Base-by-base conservation (phyloP, 768 basidiomycete genomes). In the Epithele typhae region DNA sequence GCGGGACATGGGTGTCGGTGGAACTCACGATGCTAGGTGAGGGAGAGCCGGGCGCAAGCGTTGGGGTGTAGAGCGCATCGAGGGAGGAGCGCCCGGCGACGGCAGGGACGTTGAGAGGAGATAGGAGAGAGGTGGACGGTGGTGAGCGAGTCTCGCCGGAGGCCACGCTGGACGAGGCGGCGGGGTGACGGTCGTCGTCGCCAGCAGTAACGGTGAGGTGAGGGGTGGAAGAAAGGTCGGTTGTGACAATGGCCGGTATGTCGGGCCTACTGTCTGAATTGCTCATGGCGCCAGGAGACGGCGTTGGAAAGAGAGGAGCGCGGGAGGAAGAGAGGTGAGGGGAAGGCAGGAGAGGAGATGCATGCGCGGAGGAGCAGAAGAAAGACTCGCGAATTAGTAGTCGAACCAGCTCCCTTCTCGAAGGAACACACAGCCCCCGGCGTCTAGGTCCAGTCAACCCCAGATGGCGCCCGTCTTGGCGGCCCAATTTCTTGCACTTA, bases 1-100 rank as follows among this genome's bases (percentile, higher is more conserved):
- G 87, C 0, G 88, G 88, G 64, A 74, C 19, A 68, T 66, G 37
- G 25, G 35, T 59, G 30, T 74, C 69, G 0, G 68, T 72, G 6
- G 69, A 68, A 1, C 71, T 63, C 0, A 64, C 56, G 14, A 64
- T 42, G 45, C 70, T 70, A 6, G 66, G 38, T 0, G 72, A 72
- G 12, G 51, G 57, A 5, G 57, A 46, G 25, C 47, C 49, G 2
- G 54, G 51, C 4, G 53, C 46, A 18, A 51, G 37, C 17, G 49
- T 36, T 15, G 43, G 58, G 17, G 47, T 53, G 51, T 45, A 51
- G 25, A 23, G 51, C 4, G 49, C 56, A 35, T 60, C 58, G 18
- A 60, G 52, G 15, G 58, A 59, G 2, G 56, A 38, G 14, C 50
- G 46, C 12, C 43, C 43, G n/a, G 27, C 48, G 25, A 44, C 37